phyloP scores from a whole-genome alignment of 805 yeast genomes.

The Saturnispora silvae region DNA sequence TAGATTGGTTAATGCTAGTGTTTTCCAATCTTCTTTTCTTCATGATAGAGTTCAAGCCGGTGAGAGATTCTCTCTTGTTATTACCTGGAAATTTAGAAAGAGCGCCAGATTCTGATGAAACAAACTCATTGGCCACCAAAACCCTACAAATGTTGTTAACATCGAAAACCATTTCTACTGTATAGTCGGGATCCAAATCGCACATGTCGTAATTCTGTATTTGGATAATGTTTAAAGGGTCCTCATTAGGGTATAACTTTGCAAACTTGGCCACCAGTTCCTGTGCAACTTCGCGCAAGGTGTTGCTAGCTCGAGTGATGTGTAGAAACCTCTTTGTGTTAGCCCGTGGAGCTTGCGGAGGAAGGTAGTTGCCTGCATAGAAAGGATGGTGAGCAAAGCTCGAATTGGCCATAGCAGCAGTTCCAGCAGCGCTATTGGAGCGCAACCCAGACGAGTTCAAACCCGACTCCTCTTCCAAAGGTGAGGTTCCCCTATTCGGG shows the following conservation, averaged over 20 bases:
- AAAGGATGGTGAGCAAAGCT: no score
- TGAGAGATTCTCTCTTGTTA: constrained; percentile 18
- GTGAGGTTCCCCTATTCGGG: no score
- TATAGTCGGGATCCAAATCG: constrained; percentile 72
- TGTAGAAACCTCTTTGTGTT: constrained; percentile 45
- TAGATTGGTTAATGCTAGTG: constrained; percentile 9
- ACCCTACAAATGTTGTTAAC: constrained; percentile 37
- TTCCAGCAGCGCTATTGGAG: no score
- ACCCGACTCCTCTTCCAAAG: no score
- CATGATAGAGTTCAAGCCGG: constrained; percentile 22
- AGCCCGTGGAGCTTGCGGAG: not conserved
- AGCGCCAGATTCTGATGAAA: not conserved
- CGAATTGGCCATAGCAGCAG: no score
- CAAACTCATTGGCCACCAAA: constrained; percentile 31
- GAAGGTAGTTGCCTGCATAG: not conserved
- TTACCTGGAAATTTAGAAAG: constrained; percentile 5
- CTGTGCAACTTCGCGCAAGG: constrained; percentile 38
- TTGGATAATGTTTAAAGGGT: constrained; percentile 42
- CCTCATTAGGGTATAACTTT: constrained; percentile 56
- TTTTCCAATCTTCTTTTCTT: constrained; percentile 23
- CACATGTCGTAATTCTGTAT: constrained; percentile 60
- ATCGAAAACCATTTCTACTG: constrained; percentile 54
- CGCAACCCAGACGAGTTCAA: no score
- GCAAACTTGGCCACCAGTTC: constrained; percentile 47
- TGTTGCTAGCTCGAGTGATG: constrained; percentile 39